Evolutionary conservation across 1,139 yeast species (phyloP), one percentile per base, ranked within the genome.

Genomic region (Geotrichum klebahnii): DNA sequence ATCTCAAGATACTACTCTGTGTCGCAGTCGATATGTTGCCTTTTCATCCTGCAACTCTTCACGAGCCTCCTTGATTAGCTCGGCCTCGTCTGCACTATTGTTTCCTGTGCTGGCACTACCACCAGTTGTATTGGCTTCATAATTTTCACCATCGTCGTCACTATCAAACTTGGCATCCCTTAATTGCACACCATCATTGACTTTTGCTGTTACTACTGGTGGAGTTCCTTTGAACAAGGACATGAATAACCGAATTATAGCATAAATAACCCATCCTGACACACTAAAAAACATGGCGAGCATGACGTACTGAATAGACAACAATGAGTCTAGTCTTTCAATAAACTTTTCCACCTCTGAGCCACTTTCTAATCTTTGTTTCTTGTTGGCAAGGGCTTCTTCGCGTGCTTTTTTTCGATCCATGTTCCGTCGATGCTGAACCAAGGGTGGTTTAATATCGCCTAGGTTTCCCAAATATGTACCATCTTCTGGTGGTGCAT

Each of bases 401-500:
- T 24, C 26, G 8, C 22, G 16, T 19, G 24, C 40, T 6, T 16
- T 31, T 16, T 35, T 16, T 10, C 10, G 10, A 10, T 12, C 41
- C n/a, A 16, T 39, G n/a, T 16, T n/a, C 22, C 40, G 40, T 14
- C 17, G 16, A 20, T 35, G 22, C 29, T 35, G 19, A 10, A 17
- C 40, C 10, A 35, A 19, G 5, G 47, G 47, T 14, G 41, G 41
- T 35, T 44, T 44, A 3, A 44, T 28, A 5, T 20, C 39, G 22
- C 47, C 47, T 28, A 44, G 10, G 14, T 36, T 22, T 22, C 47
- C 47, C 8, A 44, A 29, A 24, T 16, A 44, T 35, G 34, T 23
- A 8, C 46, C 41, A 24, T 35, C 38, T 12, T 22, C 38, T 2
- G 39, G 39, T 1, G 55, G 55, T 37, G 53, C 54, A 33, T 59